Evolutionary conservation across 495 filamentous ascomycete species (phyloP).

Genomic region (Aspergillus funiculosus): DNA sequence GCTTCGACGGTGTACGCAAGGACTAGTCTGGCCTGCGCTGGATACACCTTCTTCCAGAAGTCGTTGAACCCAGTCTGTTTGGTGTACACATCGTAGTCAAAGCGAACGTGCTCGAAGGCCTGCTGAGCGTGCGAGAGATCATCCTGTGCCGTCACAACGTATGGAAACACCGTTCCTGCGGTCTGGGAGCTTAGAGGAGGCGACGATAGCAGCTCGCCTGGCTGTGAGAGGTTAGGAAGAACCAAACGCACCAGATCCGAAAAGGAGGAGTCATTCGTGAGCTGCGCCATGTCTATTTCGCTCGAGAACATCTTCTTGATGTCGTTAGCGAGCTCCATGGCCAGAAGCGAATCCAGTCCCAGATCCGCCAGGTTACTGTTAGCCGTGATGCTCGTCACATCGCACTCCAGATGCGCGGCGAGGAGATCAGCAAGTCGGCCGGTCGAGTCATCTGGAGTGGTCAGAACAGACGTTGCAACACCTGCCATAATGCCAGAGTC

Average conservation of each 20-base stretch:
- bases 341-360: constrained; percentile 50
- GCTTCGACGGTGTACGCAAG: constrained; percentile 35
- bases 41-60: constrained; percentile 21
- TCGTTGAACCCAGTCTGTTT: constrained; percentile 22
- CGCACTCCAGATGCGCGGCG: constrained; percentile 34
- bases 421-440: not conserved
- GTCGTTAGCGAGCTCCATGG: constrained; percentile 48
- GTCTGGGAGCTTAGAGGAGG: too few relatives aligned
- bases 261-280: constrained; percentile 6
- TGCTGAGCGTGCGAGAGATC: not conserved
- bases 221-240: not conserved
- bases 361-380: constrained; percentile 38
- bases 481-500: not conserved
- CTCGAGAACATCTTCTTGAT: constrained; percentile 28
- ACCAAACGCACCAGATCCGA: constrained; percentile 5
- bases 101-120: constrained; percentile 13
- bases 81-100: constrained; percentile 31
- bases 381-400: constrained; percentile 30
- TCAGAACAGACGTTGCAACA: not conserved
- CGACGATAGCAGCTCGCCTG: too few relatives aligned
- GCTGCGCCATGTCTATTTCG: constrained; percentile 12
- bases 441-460: not conserved
- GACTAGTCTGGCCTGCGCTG: constrained; percentile 26
- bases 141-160: too few relatives aligned
- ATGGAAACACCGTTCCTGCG: too few relatives aligned